Base-by-base conservation (phyloP, 495 filamentous ascomycete species). In the Aspergillus taichungensis region DNA sequence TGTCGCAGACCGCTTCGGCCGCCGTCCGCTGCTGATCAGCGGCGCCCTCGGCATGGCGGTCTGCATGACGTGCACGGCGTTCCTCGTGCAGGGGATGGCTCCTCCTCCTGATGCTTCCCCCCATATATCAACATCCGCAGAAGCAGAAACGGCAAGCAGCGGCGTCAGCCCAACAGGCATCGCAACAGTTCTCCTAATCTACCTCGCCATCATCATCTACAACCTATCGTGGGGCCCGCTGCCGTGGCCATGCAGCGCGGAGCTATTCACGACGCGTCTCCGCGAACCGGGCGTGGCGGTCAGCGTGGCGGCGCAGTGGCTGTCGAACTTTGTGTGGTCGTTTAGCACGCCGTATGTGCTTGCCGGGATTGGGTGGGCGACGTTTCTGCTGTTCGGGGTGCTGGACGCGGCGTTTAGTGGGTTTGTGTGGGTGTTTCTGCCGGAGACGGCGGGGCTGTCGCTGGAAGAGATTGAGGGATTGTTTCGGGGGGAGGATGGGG, bases 401-500 rank as follows among this genome's bases (percentile, higher is more conserved):
- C 50, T 69, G 30, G 66, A 71, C 52, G 42, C 67, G 44, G 36
- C 59, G 3, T 66, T 74, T 12, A 55, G 64, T 7, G 51, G 58
- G 0, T 72, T 73, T 37, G 69, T 72, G 7, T 67, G 55, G 32
- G 51, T 67, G 51, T 72, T 65, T 48, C 50, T 78, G 6, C 73
- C 74, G 37, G 75, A 88, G 67, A 88, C 84, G 3, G 77, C 73
- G 14, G 74, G 80, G 18, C 84, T 84, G 70, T 79, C 76, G 3
- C 72, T 88, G n/a, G 84, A 88, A 66, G 83, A 87, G 64, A 76
- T 88, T 33, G 66, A 73, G 52, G 33, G 70, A 12, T 54, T 87
- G 61, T 88, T 88, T 43, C 73, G 9, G 13, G 33, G 29, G 13
- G 42, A 13, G 28, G 18, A 39, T 41, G 42, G 8, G 37, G 37